Evolutionary conservation across 2,329 filamentous ascomycete species (phyloP), one percentile per base, ranked within the genome.

Genomic region (Hypoxylon sp.): DNA sequence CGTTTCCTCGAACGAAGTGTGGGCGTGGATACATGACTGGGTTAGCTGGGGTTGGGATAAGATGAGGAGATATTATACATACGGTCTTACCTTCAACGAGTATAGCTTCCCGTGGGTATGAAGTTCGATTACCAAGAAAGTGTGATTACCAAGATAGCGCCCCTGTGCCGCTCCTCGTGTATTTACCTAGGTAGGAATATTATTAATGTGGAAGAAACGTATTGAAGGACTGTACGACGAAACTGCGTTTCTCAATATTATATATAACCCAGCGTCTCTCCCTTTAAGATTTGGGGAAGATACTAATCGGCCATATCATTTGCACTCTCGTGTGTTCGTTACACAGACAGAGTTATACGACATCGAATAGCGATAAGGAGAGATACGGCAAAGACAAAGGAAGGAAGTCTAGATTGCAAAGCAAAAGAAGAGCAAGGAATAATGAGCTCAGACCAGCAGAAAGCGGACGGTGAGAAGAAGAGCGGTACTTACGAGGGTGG

Each of bases 401-500:
- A 7, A n/a, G 21, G 14, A 19, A 25, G 25, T 27, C 11, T n/a
- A 2, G 30, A 12, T 12, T 12, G 29, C 39, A 14, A 39, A 2
- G 23, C 4, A 39, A 29, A 27, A 25, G 21, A 37, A 23, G 11
- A n/a, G 47, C 50, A 12, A 12, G 14, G 27, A 52, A 60, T 14
- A n/a, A 68, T 65, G 61, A 62, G 45, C 16, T n/a, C 57, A 12
- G 45, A 54, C 23, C 37, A 54, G 37, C 51, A 57, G 30, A 30
- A 30, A n/a, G n/a, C n/a, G 29, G 29, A 30, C 8, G 11, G 11
- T 19, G 19, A 34, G 25, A 47, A 52, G 34, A 21, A 54, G 3
- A 77, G 73, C 47, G 74, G 68, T 51, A 83, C 80, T 1, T 85
- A 87, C 74, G 74, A 81, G 47, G 83, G 79, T 9, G 81, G 81